phyloP scores from a whole-genome alignment of 805 yeast genomes.

The Lipomyces sp. region DNA sequence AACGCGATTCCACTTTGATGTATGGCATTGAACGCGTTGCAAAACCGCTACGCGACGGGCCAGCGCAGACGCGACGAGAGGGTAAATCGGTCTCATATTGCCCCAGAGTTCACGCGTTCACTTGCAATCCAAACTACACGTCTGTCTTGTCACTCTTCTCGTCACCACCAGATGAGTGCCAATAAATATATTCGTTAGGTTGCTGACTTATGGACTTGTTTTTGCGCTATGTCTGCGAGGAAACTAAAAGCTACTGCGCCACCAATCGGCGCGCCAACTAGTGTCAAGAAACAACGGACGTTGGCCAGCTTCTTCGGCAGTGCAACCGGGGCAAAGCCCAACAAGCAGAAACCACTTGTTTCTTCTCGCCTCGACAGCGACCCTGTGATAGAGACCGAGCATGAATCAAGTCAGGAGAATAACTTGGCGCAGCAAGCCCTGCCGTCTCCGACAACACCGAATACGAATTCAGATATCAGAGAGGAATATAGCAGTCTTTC shows the following conservation, averaged over 20 bases:
- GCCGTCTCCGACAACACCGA: slow-evolving; percentile 14
- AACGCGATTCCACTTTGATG: neutral
- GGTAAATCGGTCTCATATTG: neutral
- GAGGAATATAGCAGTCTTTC: slow-evolving; percentile 17
- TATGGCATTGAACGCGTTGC: neutral
- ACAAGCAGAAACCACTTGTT: slow-evolving; percentile 10
- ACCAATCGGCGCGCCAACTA: neutral
- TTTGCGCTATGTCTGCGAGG: neutral
- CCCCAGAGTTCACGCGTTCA: neutral
- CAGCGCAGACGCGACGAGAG: neutral
- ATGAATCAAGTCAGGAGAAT: slow-evolving; percentile 6
- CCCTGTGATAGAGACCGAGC: slow-evolving; percentile 22
- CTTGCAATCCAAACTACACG: neutral
- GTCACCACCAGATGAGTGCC: neutral
- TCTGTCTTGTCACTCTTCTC: neutral
- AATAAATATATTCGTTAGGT: neutral
- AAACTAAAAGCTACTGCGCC: neutral
- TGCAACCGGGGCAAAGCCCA: slow-evolving; percentile 10
- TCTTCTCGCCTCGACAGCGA: slow-evolving; percentile 30
- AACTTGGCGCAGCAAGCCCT: neutral
- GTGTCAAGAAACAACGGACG: slow-evolving; percentile 33
- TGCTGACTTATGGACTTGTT: neutral
- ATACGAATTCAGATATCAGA: slow-evolving; percentile 11
- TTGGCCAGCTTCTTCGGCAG: slow-evolving; percentile 33
- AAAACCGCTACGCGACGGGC: too few species aligned